Evolutionary conservation across 2,329 filamentous ascomycete species (phyloP).

Genomic region (Colletotrichum abscissum): DNA sequence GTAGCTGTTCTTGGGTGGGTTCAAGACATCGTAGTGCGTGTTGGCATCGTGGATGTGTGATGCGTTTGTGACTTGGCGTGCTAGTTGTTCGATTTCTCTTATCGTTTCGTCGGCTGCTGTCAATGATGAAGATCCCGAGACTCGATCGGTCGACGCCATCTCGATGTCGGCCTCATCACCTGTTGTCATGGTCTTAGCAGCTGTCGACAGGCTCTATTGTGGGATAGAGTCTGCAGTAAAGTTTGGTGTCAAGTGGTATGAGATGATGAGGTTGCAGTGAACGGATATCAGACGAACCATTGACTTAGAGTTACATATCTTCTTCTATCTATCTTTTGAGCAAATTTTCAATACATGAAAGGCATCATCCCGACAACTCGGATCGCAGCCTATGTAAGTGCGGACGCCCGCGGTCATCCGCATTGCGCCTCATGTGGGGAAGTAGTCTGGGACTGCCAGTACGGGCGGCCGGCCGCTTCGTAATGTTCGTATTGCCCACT

Average conservation of each 20-base stretch:
- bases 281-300: neutral
- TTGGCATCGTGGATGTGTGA: slow-evolving; percentile 5
- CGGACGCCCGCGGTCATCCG: slow-evolving; percentile 16
- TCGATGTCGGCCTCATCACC: neutral
- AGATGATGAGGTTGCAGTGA: neutral
- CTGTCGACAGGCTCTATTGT: too few relatives aligned
- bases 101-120: neutral
- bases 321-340: neutral
- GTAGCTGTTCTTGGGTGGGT: slow-evolving; percentile 24
- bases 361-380: neutral
- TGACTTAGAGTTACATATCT: neutral
- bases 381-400: neutral
- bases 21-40: slow-evolving; percentile 22
- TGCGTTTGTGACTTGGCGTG: slow-evolving; percentile 21
- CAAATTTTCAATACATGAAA: neutral
- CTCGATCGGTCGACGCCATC: neutral
- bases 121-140: neutral
- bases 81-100: slow-evolving; percentile 17
- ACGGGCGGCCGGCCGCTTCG: neutral
- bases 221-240: neutral
- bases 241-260: neutral
- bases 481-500: neutral
- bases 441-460: neutral
- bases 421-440: neutral
- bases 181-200: neutral